Percentiles rank a stretch among this genome's conserved stretches.
phyloP scores from a whole-genome alignment of 2,329 filamentous ascomycete species.

The Camptophora hylomeconis region DNA sequence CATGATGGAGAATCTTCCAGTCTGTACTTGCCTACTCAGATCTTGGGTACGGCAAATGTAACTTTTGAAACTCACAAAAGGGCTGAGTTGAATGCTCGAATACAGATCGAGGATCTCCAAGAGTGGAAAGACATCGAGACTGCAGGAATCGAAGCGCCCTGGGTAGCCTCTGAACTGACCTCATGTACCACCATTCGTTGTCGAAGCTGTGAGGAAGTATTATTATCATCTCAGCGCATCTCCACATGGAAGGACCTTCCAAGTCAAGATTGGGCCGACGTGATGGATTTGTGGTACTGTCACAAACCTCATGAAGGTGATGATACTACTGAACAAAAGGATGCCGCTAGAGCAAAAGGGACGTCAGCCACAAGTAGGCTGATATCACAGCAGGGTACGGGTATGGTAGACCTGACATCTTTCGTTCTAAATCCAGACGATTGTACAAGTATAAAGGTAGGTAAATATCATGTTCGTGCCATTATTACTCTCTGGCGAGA shows the following conservation, averaged over 20 bases:
- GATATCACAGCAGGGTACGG: slow-evolving; percentile 49
- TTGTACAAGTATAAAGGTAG: slow-evolving; percentile 37
- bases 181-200: slow-evolving; percentile 31
- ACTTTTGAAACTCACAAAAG: slow-evolving; percentile 30
- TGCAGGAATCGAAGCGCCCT: slow-evolving; percentile 13
- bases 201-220: slow-evolving; percentile 21
- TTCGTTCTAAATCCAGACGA: slow-evolving; percentile 60
- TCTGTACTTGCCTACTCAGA: slow-evolving; percentile 34
- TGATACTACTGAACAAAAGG: slow-evolving; percentile 29
- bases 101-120: slow-evolving; percentile 34
- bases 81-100: slow-evolving; percentile 40
- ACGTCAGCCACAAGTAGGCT: slow-evolving; percentile 75
- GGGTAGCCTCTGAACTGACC: slow-evolving; percentile 22
- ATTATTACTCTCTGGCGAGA: slow-evolving; percentile 29
- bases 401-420: slow-evolving; percentile 68
- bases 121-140: slow-evolving; percentile 9
- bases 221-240: slow-evolving; percentile 24
- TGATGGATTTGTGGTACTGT: slow-evolving; percentile 99
- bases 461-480: no score
- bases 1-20: slow-evolving; percentile 33
- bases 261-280: slow-evolving; percentile 95
- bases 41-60: slow-evolving; percentile 34
- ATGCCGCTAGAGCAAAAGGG: slow-evolving; percentile 47
- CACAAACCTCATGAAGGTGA: slow-evolving; percentile 62
- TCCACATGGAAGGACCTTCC: slow-evolving; percentile 79